phyloP scores from a whole-genome alignment of 345 rosid species.

The Eucalyptus sideroxylon region DNA sequence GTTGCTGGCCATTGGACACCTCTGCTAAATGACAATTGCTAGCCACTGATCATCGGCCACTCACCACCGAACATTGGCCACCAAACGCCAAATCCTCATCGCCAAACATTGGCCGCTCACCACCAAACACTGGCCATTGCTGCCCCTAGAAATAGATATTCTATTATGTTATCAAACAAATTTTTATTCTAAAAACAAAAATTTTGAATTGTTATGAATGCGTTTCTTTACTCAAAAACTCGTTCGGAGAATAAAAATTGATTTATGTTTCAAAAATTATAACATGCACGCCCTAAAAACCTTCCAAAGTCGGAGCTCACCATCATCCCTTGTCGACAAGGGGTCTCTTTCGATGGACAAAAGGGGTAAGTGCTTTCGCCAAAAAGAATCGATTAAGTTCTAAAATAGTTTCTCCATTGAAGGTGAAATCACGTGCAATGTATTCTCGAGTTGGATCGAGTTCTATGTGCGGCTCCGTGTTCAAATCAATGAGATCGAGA shows the following conservation, averaged over 20 bases:
- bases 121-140: accelerated
- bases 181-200: no score
- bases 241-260: accelerated
- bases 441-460: background rate
- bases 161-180: accelerated
- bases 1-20: accelerated
- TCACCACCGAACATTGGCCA: accelerated
- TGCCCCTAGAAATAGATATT: accelerated
- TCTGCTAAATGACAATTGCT: accelerated
- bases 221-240: accelerated
- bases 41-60: accelerated
- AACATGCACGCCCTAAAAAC: background rate
- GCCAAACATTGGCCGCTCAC: accelerated
- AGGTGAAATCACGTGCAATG: background rate
- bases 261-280: accelerated
- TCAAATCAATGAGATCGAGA: background rate
- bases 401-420: background rate
- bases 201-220: accelerated
- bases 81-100: accelerated
- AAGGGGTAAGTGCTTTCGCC: background rate
- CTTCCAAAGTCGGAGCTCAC: background rate
- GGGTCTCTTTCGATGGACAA: accelerated
- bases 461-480: background rate
- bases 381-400: background rate
- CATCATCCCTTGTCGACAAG: accelerated